A percentile compares a stretch with the other conserved stretches of the same genome.
phyloP scores from a whole-genome alignment of 73 alveolate genomes.

The Diophrys appendiculata region DNA sequence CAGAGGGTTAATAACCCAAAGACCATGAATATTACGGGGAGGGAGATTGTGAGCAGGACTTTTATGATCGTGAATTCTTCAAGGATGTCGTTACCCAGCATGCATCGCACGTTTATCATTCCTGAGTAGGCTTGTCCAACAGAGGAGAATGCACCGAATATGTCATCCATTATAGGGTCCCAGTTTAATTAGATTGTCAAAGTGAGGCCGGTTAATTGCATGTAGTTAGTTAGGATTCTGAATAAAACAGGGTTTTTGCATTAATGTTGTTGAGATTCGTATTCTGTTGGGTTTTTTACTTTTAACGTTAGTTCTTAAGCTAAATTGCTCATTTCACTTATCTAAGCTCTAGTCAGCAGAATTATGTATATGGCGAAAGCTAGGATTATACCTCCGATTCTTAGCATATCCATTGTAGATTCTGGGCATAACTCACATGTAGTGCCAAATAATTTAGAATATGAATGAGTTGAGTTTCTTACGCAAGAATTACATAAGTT shows the following conservation, averaged over 20 bases:
- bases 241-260: background rate
- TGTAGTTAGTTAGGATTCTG: background rate
- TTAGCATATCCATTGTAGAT: background rate
- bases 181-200: too few species aligned
- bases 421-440: background rate
- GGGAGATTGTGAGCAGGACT: background rate
- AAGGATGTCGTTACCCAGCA: background rate
- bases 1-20: background rate
- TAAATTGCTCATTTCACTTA: background rate
- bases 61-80: background rate
- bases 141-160: background rate
- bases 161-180: too few species aligned
- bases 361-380: too few species aligned
- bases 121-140: background rate
- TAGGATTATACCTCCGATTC: background rate
- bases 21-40: background rate
- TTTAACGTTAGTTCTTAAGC: background rate
- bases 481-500: background rate
- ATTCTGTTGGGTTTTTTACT: too few species aligned
- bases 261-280: too few species aligned
- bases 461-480: background rate
- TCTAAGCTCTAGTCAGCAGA: background rate
- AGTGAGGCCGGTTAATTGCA: too few species aligned
- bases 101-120: background rate
- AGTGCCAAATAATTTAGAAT: background rate